Evolutionary conservation across 2,329 filamentous ascomycete species (phyloP).

Genomic region (Lachnellula hyalina): DNA sequence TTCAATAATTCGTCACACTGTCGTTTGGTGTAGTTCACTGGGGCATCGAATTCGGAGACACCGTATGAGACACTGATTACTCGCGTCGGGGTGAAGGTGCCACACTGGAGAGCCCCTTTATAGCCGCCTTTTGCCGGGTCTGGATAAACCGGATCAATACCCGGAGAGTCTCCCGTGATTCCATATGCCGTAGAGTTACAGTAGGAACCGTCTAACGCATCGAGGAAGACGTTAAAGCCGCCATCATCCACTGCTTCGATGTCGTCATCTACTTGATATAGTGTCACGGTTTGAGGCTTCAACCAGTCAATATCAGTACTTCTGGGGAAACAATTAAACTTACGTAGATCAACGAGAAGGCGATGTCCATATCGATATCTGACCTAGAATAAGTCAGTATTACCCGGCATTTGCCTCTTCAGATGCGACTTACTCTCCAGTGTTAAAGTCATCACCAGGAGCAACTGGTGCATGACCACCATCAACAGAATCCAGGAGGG

Average conservation of each 20-base stretch:
- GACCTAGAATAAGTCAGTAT: not conserved
- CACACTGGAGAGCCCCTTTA: conserved; percentile 40
- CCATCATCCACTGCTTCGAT: conserved; percentile 13
- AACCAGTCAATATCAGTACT: not conserved
- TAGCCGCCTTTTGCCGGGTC: conserved; percentile 31
- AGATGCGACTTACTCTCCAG: conserved; percentile 20
- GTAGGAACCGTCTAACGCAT: conserved; percentile 41
- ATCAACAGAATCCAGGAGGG: conserved; percentile 29
- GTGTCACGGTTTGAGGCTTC: conserved; percentile 43
- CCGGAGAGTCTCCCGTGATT: conserved; percentile 25
- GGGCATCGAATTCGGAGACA: conserved; percentile 44
- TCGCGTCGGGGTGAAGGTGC: conserved; percentile 41
- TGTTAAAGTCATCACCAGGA: conserved; percentile 18
- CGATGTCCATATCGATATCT: conserved; percentile 36
- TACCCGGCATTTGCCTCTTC: no score
- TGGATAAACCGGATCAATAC: conserved; percentile 32
- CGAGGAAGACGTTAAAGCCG: conserved; percentile 27
- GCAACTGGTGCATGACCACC: conserved; percentile 26
- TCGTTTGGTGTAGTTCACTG: conserved; percentile 42
- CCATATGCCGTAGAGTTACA: conserved; percentile 39
- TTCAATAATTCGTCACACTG: conserved; percentile 54
- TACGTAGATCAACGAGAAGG: conserved; percentile 41
- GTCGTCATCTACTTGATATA: conserved; percentile 41
- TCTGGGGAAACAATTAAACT: conserved; percentile 1
- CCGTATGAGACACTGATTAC: conserved; percentile 52